Conservation (phyloP, 2,329 filamentous ascomycete species). For the Cladophialophora immunda region DNA sequence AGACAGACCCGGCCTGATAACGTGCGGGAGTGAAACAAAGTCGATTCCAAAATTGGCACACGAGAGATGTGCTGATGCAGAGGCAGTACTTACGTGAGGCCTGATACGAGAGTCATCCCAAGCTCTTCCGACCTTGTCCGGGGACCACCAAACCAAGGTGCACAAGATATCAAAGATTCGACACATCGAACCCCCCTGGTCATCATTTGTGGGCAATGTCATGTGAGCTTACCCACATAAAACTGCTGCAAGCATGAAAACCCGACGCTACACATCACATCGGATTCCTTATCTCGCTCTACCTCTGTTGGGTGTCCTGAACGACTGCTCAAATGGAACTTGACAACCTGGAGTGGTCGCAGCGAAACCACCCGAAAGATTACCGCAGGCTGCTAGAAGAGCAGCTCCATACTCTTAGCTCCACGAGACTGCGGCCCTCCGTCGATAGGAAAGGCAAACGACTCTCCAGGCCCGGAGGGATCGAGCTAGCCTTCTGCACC, state of each 20-base stretch:
- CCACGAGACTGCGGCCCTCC: neutral
- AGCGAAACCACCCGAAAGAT: neutral
- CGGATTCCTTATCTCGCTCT: neutral
- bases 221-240: neutral
- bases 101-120: neutral
- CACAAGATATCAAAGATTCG: neutral
- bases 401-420: neutral
- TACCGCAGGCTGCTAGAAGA: neutral
- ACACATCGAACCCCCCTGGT: neutral
- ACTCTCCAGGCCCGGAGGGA: neutral
- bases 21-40: neutral
- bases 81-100: neutral
- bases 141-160: neutral
- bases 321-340: neutral
- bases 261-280: neutral
- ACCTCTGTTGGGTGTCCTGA: neutral
- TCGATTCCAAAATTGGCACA: neutral
- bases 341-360: neutral
- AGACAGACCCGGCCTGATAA: neutral
- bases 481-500: constrained; percentile 4
- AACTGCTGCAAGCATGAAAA: neutral
- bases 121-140: neutral
- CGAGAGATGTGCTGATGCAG: neutral
- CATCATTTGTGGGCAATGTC: neutral
- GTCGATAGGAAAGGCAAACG: neutral